Evolutionary conservation across 352 stramenopile genomes (phyloP).

Genomic region (Blastocystis sp.): DNA sequence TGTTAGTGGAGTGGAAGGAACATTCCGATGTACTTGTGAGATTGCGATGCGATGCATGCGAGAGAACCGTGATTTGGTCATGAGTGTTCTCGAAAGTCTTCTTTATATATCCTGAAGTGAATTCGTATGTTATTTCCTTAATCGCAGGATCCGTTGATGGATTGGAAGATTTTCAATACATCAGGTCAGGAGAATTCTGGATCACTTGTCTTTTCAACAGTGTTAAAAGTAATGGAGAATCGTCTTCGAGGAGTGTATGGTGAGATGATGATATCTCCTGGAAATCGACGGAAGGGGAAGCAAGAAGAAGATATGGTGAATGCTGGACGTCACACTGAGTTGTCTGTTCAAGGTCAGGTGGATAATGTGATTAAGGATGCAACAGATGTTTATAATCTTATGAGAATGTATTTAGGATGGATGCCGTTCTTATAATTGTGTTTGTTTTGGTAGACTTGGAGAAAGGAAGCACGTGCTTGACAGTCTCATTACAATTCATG

Average conservation of each 20-base stretch:
- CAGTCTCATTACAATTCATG: background rate
- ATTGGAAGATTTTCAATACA: slow-evolving; percentile 75
- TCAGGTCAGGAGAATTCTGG: slow-evolving; percentile 77
- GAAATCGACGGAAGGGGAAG: background rate
- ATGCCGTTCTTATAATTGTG: slow-evolving; percentile 81
- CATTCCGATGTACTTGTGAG: slow-evolving; percentile 87
- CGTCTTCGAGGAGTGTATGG: slow-evolving; percentile 83
- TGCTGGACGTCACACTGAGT: slow-evolving; percentile 48
- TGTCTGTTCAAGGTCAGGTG: slow-evolving; percentile 87
- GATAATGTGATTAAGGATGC: slow-evolving; percentile 88
- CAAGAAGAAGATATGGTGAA: background rate
- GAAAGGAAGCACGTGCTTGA: background rate
- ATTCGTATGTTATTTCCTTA: no score
- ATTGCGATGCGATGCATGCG: slow-evolving; percentile 84
- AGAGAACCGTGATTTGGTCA: slow-evolving; percentile 90
- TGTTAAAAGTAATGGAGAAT: slow-evolving; percentile 85
- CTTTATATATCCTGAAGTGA: slow-evolving; percentile 73
- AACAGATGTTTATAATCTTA: slow-evolving; percentile 84
- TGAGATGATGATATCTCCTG: slow-evolving; percentile 44
- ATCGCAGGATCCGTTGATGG: slow-evolving; percentile 87
- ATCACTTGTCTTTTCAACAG: slow-evolving; percentile 81
- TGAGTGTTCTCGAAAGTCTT: slow-evolving; percentile 98
- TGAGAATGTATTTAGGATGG: slow-evolving; percentile 91
- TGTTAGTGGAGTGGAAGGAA: slow-evolving; percentile 89
- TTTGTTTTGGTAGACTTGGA: slow-evolving; percentile 20